These are phyloP conservation scores for Talaromyces sp. DNA, from an alignment of 2,329 filamentous ascomycete species.

Conservation along the genomic window DNA sequence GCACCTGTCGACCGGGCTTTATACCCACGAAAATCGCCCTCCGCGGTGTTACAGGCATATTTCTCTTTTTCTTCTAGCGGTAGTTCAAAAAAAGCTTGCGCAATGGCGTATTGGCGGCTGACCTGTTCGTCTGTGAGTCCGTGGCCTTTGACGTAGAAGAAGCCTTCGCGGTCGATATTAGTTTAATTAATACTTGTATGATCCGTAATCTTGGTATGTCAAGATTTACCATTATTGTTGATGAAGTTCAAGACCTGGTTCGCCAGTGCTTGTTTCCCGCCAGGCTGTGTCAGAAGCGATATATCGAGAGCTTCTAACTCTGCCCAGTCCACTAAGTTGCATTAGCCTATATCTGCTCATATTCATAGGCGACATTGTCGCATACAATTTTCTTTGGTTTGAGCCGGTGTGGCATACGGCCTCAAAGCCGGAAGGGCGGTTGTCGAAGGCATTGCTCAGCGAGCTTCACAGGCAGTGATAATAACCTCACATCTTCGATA, in stretches of 20 bases:
- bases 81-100: constrained; percentile 53
- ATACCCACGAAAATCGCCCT: constrained; percentile 7
- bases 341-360: not conserved
- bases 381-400: constrained; percentile 3
- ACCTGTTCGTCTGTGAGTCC: constrained; percentile 56
- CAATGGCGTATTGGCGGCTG: constrained; percentile 57
- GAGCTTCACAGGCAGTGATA: too few species aligned
- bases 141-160: constrained; percentile 61
- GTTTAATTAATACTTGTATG: not conserved
- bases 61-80: constrained; percentile 55
- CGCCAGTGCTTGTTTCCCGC: constrained; percentile 50
- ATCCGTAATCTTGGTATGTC: not conserved
- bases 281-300: constrained; percentile 48
- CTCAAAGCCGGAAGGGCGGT: not conserved
- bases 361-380: not conserved
- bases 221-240: constrained; percentile 5
- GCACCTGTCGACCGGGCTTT: constrained; percentile 1
- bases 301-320: constrained; percentile 56
- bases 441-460: not conserved
- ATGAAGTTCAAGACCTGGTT: constrained; percentile 16
- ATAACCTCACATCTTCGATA: too few species aligned
- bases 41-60: constrained; percentile 31
- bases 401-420: constrained; percentile 1
- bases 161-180: constrained; percentile 32
- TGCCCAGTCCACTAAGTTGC: constrained; percentile 41